Base-by-base conservation (phyloP, 2,329 filamentous ascomycete genomes). In the Pseudopyricularia cyperi region DNA sequence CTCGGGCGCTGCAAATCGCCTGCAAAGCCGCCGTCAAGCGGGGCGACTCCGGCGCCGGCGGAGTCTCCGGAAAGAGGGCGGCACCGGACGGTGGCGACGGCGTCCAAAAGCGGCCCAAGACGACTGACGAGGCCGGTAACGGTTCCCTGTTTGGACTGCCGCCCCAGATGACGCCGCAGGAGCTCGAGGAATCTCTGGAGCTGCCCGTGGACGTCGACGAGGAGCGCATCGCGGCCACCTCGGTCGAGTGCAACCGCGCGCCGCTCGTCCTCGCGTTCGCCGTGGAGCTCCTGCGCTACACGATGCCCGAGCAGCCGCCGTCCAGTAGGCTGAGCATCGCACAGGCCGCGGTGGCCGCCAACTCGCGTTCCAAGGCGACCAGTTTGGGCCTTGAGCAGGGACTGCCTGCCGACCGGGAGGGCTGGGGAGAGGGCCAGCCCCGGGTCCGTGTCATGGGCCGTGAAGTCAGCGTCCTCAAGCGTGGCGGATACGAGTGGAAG, bases 241-340 rank as follows among this genome's bases (percentile, higher is more conserved):
- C 71, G 0, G 58, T 95, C 1, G 70, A 82, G 55, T 93, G 87
- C 0, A 94, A 95, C 60, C 75, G 89, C 37, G 89, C 89, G 2
- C 89, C 89, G 1, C 69, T 95, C 1, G 81, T 95, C 2, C 73
- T 95, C 5, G 88, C 88, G 0, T 94, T 94, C 65, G 82, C 85
- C 1, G 77, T 89, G 14, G 78, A 81, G 54, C 63, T 91, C 48
- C 64, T 94, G 47, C 83, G 85, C 46, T 82, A 85, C 62, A 94
- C 87, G 0, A 91, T 90, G 83, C 86, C 89, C 0, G 83, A 87
- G 57, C 89, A 95, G 63, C 89, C 89, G 3, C 73, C 83, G 3
- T 93, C 87, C n/a, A 91, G 87, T 62, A 75, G 87, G 47, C 69
- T 95, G 19, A 94, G 88, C 62, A 70, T 95, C 19, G 87, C 83